Base-by-base conservation (phyloP, 163 green algal species). In the Prototheca wickerhamii region DNA sequence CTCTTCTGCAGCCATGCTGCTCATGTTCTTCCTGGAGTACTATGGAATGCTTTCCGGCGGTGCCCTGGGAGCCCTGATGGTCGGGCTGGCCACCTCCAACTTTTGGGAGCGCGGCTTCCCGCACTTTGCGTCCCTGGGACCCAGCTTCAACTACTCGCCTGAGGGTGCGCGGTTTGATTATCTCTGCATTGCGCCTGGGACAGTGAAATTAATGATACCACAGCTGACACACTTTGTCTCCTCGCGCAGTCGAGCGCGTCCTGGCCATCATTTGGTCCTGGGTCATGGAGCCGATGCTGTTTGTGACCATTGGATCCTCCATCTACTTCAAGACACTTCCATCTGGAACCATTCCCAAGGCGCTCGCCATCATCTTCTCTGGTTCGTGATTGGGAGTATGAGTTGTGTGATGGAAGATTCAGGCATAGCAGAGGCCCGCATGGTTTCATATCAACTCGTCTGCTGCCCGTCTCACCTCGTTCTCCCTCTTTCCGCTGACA, bases 211-310 rank as follows among this genome's bases (percentile, higher is more conserved):
- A 33, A 34, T 33, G n/a, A 53, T 49, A 6, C 4, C 23, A 33
- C 4, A 20, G 32, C 35, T 52, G 4, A n/a, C 35, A 34, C 0
- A 12, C 29, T 18, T 50, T 8, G 29, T 50, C 4, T 44, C 17
- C 30, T n/a, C 29, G 28, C 29, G n/a, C 54, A 72, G 75, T 78
- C 20, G 77, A 87, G 59, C 66, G 71, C 49, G 51, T 65, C 7
- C 70, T 87, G 49, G 67, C 60, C 8, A 60, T 72, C 37, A 56
- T 89, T 2, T 91, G 84, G 84, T 77, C 76, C 25, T 82, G 79
- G 67, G 51, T 89, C 26, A 81, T 82, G 69, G 80, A 90, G 77
- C 87, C 87, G 8, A 72, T 93, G 43, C 76, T 95, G 31, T 95
- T 95, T 76, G 77, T 78, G 28, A 84, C 88, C 6, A 89, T 93